Evolutionary conservation across 1,139 yeast genomes (phyloP), one percentile per base, ranked within the genome.

Genomic region (Keqinozyma sinolaborantium): DNA sequence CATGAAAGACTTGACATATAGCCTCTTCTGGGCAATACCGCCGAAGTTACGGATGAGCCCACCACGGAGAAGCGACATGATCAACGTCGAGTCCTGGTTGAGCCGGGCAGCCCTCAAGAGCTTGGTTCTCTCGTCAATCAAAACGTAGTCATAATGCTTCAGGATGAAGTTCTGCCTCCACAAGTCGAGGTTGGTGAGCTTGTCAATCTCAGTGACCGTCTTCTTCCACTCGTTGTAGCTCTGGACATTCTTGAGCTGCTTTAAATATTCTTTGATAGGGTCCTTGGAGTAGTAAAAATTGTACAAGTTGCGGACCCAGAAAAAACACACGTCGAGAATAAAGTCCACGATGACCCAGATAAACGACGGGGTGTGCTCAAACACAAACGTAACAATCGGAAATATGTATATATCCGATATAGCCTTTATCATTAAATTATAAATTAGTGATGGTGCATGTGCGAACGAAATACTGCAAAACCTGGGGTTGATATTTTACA

Each of bases 21-120:
- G 62, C 33, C 82, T 73, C 45, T 82, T 81, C 45, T 83, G 87
- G 3, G 95, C 77, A 4, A 92, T 85, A 1, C 96, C 95, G 6
- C 96, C 98, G 59, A 92, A 83, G 51, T 92, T 92, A 20, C 98
- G 64, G 29, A 92, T 61, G 47, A 87, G 73, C 0, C 96, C 95
- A 0, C 95, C 83, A 28, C 96, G 64, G 29, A 92, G 70, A 27
- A 84, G 64, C 16, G 86, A 81, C 62, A 84, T 73, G 18, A 92
- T 66, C 25, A 65, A 58, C 16, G 69, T 71, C 2, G 77, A 60
- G 48, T 86, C 82, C n/a, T 71, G 74, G 7, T 66, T 62, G 11
- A 67, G 58, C 32, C 95, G 60, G 1, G 95, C 92, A 20, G 71
- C 72, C 24, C 73, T 65, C 29, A 92, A 57, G 24, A 73, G 67